Base-by-base conservation (phyloP, 805 yeast species). In the Yarrowia divulgata region DNA sequence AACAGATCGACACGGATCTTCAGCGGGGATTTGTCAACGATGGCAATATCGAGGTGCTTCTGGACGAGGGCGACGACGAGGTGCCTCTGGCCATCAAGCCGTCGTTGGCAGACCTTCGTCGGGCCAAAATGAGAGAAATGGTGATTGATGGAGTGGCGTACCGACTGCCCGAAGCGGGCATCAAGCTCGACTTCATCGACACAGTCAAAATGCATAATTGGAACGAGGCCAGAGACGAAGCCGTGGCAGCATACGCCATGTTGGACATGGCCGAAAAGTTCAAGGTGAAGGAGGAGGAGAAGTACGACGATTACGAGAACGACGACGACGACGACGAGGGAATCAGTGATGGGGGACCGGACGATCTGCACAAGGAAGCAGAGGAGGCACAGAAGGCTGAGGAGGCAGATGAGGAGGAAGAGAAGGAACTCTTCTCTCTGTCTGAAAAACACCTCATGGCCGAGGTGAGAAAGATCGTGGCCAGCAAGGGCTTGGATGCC, bases 171-270 rank as follows among this genome's bases (percentile, higher is more conserved):
- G 95, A 90, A 71, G 83, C 83, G 52, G 88, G 89, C 73, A 82
- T 91, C 7, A 77, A 89, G 50, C 78, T 90, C 40, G 94, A 91
- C 76, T 92, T 92, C 74, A 76, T 89, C 42, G 84, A 84, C 23
- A 85, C 84, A 37, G 85, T 86, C 45, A 63, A 63, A 49, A 49
- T 63, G 4, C 83, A 83, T 70, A 73, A 39, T 73, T 74, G 75
- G 46, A 75, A 77, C 23, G 79, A 77, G 70, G 75, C 76, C 69
- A 73, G 78, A 8, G 76, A 79, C 52, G 75, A 77, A 62, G 71
- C 57, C 39, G 48, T 49, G 57, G 68, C 68, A 19, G 68, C 68
- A 37, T 63, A 63, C 46, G 68, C 48, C 16, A 37, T 63, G 68
- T n/a, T 63, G 46, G 57, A 48, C 18, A 48, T 63, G 68, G 57